Evolutionary conservation across 352 stramenopile genomes (phyloP).

Genomic region (Phytopythium vexans): DNA sequence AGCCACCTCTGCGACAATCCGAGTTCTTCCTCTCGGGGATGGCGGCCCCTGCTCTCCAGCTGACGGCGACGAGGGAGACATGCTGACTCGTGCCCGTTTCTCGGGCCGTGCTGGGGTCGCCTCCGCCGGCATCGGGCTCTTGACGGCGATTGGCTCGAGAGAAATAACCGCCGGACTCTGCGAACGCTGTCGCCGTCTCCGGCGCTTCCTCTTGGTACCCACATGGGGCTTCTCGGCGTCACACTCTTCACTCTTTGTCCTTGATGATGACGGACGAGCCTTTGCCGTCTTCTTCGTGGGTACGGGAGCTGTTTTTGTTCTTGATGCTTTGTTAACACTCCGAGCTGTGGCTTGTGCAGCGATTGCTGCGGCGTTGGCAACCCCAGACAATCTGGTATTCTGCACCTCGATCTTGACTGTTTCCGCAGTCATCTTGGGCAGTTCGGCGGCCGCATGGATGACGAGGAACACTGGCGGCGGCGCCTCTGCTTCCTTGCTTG

Average conservation of each 20-base stretch:
- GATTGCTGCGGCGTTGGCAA: no score
- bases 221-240: neutral
- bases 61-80: neutral
- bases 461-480: slow-evolving; percentile 2
- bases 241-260: neutral
- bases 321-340: no score
- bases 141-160: no score
- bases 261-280: neutral
- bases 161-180: neutral
- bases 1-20: no score
- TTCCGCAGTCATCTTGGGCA: neutral
- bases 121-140: no score
- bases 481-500: neutral
- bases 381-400: no score
- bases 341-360: no score
- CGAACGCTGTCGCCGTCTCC: neutral
- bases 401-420: no score
- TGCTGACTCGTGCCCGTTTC: neutral
- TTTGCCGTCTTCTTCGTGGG: no score
- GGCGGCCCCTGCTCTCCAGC: neutral
- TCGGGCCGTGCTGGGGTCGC: neutral
- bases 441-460: neutral
- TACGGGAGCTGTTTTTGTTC: no score
- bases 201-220: neutral
- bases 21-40: neutral